Evolutionary conservation across 495 filamentous ascomycete species (phyloP).

Genomic region (Corynascus novoguineensis): DNA sequence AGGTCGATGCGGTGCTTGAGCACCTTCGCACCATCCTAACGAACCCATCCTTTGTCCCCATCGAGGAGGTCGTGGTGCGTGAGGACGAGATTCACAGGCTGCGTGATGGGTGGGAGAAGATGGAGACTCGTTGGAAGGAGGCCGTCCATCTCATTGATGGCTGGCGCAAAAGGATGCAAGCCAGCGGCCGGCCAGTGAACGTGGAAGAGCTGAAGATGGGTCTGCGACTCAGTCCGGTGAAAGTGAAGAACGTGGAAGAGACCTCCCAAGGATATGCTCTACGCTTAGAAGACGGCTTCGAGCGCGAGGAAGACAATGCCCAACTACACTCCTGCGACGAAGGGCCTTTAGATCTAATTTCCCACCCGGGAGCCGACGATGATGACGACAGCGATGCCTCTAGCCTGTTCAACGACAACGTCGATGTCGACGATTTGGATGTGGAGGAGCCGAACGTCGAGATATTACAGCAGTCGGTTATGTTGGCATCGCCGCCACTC

Average conservation of each 20-base stretch:
- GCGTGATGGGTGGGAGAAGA: conserved; percentile 79
- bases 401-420: conserved; percentile 32
- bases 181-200: conserved; percentile 72
- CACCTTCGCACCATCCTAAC: conserved; percentile 79
- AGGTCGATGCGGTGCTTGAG: conserved; percentile 69
- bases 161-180: conserved; percentile 79
- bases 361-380: conserved; percentile 5
- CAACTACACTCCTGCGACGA: conserved; percentile 16
- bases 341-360: conserved; percentile 28
- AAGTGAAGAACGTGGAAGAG: conserved; percentile 48
- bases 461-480: conserved; percentile 41
- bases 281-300: conserved; percentile 36
- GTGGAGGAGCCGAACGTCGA: conserved; percentile 45
- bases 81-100: conserved; percentile 84
- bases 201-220: conserved; percentile 78
- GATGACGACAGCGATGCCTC: conserved; percentile 8
- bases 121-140: conserved; percentile 87
- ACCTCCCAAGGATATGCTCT: conserved; percentile 34
- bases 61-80: conserved; percentile 86
- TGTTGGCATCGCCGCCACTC: conserved; percentile 32
- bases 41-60: conserved; percentile 90
- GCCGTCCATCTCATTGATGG: conserved; percentile 85
- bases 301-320: conserved; percentile 30
- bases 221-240: conserved; percentile 59
- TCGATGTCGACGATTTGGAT: conserved; percentile 47